phyloP scores from a whole-genome alignment of 2,329 filamentous ascomycete species.

The Aspergillus glaucus region DNA sequence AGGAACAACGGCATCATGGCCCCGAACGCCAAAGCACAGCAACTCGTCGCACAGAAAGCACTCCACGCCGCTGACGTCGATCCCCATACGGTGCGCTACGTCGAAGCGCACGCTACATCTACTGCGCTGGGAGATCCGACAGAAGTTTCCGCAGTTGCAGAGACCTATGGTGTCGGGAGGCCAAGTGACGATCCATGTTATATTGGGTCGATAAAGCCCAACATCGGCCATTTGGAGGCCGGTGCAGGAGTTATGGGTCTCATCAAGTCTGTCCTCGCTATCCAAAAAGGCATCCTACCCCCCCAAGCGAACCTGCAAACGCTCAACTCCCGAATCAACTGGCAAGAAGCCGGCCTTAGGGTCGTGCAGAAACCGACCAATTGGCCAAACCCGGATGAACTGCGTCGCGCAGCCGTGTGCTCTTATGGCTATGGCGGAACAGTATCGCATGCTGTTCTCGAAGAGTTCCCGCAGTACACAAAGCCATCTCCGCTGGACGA shows the following conservation, averaged over 20 bases:
- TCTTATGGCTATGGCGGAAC: conserved; percentile 32
- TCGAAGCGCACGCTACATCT: conserved; percentile 19
- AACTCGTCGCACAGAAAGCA: conserved; percentile 20
- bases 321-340: conserved; percentile 29
- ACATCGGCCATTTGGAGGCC: conserved; percentile 27
- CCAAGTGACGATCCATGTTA: conserved; percentile 13
- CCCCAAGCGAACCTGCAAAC: conserved; percentile 31
- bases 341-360: conserved; percentile 17
- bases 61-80: conserved; percentile 11
- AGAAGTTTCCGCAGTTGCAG: conserved; percentile 9
- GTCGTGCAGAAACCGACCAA: conserved; percentile 16
- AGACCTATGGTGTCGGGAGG: conserved; percentile 10
- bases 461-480: conserved; percentile 9
- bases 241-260: conserved; percentile 20
- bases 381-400: conserved; percentile 12
- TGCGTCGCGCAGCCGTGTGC: conserved; percentile 23
- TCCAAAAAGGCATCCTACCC: conserved; percentile 16
- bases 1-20: conserved; percentile 32
- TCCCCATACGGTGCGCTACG: conserved; percentile 11
- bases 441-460: conserved; percentile 29
- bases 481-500: neutral
- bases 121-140: conserved; percentile 18
- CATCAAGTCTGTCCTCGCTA: conserved; percentile 20
- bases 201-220: conserved; percentile 28
- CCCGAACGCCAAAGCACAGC: conserved; percentile 25